Evolutionary conservation across 2,329 filamentous ascomycete species (phyloP), one percentile per base, ranked within the genome.

Genomic region (Dothiorella sarmentorum): DNA sequence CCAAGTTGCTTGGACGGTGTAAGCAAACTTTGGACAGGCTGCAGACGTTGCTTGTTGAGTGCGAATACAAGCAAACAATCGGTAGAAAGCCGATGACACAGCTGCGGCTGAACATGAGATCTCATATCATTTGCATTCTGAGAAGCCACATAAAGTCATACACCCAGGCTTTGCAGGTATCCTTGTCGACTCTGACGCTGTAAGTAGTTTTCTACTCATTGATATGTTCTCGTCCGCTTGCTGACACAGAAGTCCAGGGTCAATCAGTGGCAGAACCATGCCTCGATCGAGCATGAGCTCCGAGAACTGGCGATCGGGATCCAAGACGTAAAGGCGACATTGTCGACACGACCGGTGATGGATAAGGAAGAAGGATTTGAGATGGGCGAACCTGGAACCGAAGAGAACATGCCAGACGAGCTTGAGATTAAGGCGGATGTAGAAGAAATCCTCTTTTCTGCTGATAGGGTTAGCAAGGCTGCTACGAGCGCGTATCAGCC

Each of bases 81-180:
- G 56, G 44, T 6, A 29, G 35, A 15, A 51, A 27, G 24, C 56
- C 56, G 3, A 27, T 51, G 18, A 40, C 35, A 3, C 56, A 58
- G 37, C 27, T 58, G 26, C 45, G 37, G 26, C 45, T 58, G 22
- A 51, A 58, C 15, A 58, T 58, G 56, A 51, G 27, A 17, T 58
- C 56, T 10, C 56, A 58, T 18, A 51, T 47, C 15, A 42, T 58
- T 26, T 33, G 27, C n/a, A 58, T 52, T n/a, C 20, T 58, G 26
- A 42, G 56, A 27, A 51, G 45, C 10, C 45, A 58, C 10, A 42
- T 58, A 17, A 58, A 58, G 35, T 58, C 56, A 15, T 51, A 58
- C 17, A 58, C 56, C 7, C 56, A 52, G 15, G 56, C 56, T 24
- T 47, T 58, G 26, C 56, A 58, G n/a, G 44, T 58, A 1, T 58